A percentile compares a stretch with the other conserved stretches of the same genome.
phyloP scores from a whole-genome alignment of 2,329 filamentous ascomycete genomes.

The Phoma sp. region DNA sequence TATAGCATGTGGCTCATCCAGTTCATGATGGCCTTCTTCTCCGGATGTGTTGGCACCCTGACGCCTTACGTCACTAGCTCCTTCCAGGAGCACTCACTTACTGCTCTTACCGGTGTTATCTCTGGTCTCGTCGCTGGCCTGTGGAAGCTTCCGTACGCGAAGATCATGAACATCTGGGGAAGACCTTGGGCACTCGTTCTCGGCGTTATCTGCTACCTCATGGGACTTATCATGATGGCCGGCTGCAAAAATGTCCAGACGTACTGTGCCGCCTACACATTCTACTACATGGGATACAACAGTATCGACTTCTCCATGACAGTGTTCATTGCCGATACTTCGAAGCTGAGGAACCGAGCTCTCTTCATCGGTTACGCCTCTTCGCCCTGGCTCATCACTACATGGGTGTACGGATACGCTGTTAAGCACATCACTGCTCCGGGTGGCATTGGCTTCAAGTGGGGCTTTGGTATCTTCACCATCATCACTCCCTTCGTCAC shows the following conservation, averaged over 20 bases:
- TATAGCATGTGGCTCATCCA: slow-evolving; percentile 48
- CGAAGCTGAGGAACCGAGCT: slow-evolving; percentile 65
- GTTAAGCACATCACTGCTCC: slow-evolving; percentile 52
- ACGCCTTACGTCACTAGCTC: slow-evolving; percentile 50
- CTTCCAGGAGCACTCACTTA: slow-evolving; percentile 47
- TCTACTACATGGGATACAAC: slow-evolving; percentile 67
- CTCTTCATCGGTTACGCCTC: slow-evolving; percentile 62
- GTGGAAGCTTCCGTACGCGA: slow-evolving; percentile 51
- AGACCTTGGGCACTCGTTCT: slow-evolving; percentile 46
- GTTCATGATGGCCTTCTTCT: slow-evolving; percentile 56
- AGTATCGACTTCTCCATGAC: slow-evolving; percentile 67
- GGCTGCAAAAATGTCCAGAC: slow-evolving; percentile 65
- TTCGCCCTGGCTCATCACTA: slow-evolving; percentile 42
- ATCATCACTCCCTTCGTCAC: slow-evolving; percentile 68
- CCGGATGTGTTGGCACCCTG: slow-evolving; percentile 50
- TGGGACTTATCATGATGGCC: slow-evolving; percentile 70
- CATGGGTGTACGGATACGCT: slow-evolving; percentile 38
- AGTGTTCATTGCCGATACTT: slow-evolving; percentile 73
- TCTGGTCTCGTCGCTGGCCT: slow-evolving; percentile 48
- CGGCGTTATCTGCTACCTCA: slow-evolving; percentile 38
- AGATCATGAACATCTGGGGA: slow-evolving; percentile 53
- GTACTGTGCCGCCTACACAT: slow-evolving; percentile 70
- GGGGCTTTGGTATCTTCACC: slow-evolving; percentile 71
- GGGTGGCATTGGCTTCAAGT: slow-evolving; percentile 62
- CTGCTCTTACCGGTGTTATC: slow-evolving; percentile 48